Conservation (phyloP, 352 stramenopile species). For the Phytophthora niederhauseri region DNA sequence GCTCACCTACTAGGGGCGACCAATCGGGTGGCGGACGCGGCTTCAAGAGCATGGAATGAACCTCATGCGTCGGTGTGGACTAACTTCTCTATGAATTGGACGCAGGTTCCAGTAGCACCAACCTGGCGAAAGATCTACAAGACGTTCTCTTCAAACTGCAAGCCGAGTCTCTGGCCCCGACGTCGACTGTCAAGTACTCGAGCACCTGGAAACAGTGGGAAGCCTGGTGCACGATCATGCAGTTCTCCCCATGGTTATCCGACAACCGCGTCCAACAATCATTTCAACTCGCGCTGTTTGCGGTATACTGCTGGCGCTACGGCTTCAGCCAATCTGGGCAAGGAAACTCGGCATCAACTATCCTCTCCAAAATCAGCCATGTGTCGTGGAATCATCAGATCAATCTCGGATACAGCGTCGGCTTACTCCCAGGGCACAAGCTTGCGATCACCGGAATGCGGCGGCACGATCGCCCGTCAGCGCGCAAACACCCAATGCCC, state of each 20-base stretch:
- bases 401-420: slow-evolving; percentile 3
- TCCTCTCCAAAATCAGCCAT: slow-evolving; percentile 18
- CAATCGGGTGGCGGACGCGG: no score
- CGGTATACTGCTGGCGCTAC: slow-evolving; percentile 7
- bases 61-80: not conserved
- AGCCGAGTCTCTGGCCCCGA: slow-evolving; percentile 2
- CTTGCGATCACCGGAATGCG: slow-evolving; percentile 9
- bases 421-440: not conserved
- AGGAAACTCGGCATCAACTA: slow-evolving; percentile 2
- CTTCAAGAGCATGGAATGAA: no score
- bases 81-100: slow-evolving; percentile 5
- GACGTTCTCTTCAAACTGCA: slow-evolving; percentile 9
- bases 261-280: not conserved
- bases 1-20: slow-evolving; percentile 3
- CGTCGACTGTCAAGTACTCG: not conserved
- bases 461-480: not conserved
- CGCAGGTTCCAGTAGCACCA: slow-evolving; percentile 1
- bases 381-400: slow-evolving; percentile 16
- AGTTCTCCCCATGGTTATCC: slow-evolving; percentile 3
- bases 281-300: slow-evolving; percentile 14
- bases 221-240: not conserved
- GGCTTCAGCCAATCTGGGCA: no score
- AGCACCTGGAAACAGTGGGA: slow-evolving; percentile 3
- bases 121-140: not conserved
- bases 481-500: no score